Conservation (phyloP, 2,329 filamentous ascomycete genomes). For the Alternaria atra region DNA sequence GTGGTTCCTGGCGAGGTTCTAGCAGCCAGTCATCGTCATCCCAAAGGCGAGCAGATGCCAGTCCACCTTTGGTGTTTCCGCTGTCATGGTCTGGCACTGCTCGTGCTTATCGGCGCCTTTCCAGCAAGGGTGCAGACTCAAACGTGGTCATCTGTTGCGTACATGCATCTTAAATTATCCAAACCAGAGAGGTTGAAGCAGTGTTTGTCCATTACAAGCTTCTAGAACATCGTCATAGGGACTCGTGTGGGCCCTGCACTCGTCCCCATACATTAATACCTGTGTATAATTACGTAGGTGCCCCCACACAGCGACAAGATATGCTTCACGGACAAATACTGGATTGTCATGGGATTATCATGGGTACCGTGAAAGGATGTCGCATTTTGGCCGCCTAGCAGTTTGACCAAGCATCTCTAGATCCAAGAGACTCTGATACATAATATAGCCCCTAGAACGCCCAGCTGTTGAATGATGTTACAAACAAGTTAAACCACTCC, state of each 20-base stretch:
- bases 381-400: slow-evolving; percentile 15
- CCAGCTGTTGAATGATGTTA: slow-evolving; percentile 41
- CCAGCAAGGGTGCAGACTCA: background rate
- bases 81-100: background rate
- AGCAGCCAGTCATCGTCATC: slow-evolving; percentile 27
- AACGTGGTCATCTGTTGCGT: background rate
- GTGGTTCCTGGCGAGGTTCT: slow-evolving; percentile 33
- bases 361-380: slow-evolving; percentile 2
- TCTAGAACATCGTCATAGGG: slow-evolving; percentile 27
- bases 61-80: slow-evolving; percentile 7
- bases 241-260: slow-evolving; percentile 25
- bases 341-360: background rate
- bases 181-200: background rate
- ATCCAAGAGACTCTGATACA: slow-evolving; percentile 8
- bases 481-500: slow-evolving; percentile 24
- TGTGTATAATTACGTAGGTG: slow-evolving; percentile 23
- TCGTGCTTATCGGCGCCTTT: background rate
- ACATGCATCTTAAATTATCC: background rate
- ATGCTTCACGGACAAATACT: slow-evolving; percentile 6
- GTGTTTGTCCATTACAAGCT: background rate
- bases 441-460: slow-evolving; percentile 34
- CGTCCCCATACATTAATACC: slow-evolving; percentile 8
- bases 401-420: slow-evolving; percentile 10
- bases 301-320: slow-evolving; percentile 15
- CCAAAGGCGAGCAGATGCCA: slow-evolving; percentile 11